Evolutionary conservation across 2,329 filamentous ascomycete genomes (phyloP), one percentile per base, ranked within the genome.

Genomic region (Colletotrichum sp.): DNA sequence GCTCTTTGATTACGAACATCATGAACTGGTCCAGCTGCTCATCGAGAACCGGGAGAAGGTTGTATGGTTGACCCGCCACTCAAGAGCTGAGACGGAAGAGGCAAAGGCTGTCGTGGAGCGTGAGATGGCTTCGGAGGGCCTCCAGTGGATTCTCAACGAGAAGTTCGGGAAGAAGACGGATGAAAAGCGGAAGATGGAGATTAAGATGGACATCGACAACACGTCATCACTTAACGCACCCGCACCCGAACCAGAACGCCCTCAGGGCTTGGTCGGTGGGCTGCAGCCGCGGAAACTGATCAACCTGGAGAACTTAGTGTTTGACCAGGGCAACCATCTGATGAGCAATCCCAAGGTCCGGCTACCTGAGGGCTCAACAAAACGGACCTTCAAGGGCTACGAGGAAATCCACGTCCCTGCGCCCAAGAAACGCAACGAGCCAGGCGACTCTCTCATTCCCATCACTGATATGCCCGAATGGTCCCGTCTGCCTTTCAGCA

Each of bases 321-420:
- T 99, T 82, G 97, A 99, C 80, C 96, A 99, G 85, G 97, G 97
- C 69, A 99, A 99, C 81, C 97, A 99, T 87, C 90, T 99, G 59
- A 99, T 99, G 96, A 99, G 97, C n/a, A 99, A 99, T 81, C 94
- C 96, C 8, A 98, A 96, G 82, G 97, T 99, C 63, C 94, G 94
- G 78, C 90, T 99, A 24, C 97, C 97, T 0, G 95, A 98, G 83
- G 97, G 97, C 13, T 98, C 97, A 3, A 98, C 95, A 0, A 98
- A 99, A 85, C 92, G 96, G 64, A 95, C 95, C 0, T 98, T 98
- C 87, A 99, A 99, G 85, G 97, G 97, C 39, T 99, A 99, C 80
- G 97, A 99, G 85, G 97, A 99, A 82, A 98, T 99, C 74, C 97
- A 99, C 82, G 96, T 99, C 6, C 97, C 97, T 9, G 92, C 95